Evolutionary conservation across 2,329 filamentous ascomycete genomes (phyloP), one percentile per base, ranked within the genome.

Genomic region (Trichoderma sp.): DNA sequence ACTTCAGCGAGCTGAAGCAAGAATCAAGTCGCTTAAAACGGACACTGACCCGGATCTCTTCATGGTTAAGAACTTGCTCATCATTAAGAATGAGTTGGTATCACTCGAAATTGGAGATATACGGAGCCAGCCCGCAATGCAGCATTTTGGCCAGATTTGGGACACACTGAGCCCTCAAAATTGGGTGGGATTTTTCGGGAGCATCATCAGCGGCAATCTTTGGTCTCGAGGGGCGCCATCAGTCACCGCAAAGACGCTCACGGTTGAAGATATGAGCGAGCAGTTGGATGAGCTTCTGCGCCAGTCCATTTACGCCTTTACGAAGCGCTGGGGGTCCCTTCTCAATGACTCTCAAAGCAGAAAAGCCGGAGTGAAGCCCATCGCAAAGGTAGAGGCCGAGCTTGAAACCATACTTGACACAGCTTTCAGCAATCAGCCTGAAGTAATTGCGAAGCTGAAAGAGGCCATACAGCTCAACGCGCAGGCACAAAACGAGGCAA

Each of bases 1-100:
- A 4, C 88, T 99, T 20, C 89, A 94, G 74, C 88, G 90, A 65
- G 95, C 94, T 32, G 92, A 94, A 75, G 84, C 87, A 6, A 88
- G 88, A 73, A 91, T 97, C 75, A 88, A 90, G 70, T 87, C 87
- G 43, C 89, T 88, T 73, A 86, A 85, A 74, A 78, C 81, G 70
- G 85, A 87, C 26, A 79, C 91, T 7, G 94, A 98, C 79, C 88
- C 92, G 0, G 93, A 97, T 75, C 87, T 99, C 5, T 99, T 99
- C 82, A 91, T 98, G 78, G 91, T 99, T 76, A 96, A 95, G 76
- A 97, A 99, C 79, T 87, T 99, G 2, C 91, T 99, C 64, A 91
- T 98, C 64, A 88, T 99, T 66, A 98, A 98, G 81, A 97, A 98
- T 79, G 93, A 98, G 79, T 92, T 99, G 66, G 91, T 99, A 30